Base-by-base conservation (phyloP, 805 yeast genomes). In the Millerago galiae region DNA sequence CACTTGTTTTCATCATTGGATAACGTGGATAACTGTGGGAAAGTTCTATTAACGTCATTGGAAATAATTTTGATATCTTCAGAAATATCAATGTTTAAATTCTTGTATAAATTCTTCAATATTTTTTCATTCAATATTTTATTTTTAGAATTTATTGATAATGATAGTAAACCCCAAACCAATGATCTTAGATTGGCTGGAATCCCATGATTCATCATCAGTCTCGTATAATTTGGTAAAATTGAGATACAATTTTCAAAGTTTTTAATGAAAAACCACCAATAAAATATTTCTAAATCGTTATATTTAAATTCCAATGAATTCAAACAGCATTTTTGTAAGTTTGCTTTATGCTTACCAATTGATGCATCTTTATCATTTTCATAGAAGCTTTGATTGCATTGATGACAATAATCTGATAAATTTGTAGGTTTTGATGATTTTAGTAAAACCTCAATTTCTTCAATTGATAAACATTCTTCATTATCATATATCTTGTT, bases 1-100 rank as follows among this genome's bases (percentile, higher is more conserved):
- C 54, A 47, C 41, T 74, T 55, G 13, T 66, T 70, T 15, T 63
- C 61, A 14, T 57, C 62, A 27, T 65, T 58, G 35, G 65, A 61
- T 59, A 80, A 77, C 55, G 74, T 68, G 1, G 61, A 60, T 16
- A 79, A 62, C 16, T 67, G 62, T 2, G 85, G 84, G 54, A 78
- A 80, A 0, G 85, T 79, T 40, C 86, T 60, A 43, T 67, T 67
- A 48, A 79, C 70, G 54, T 79, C 86, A 46, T 81, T 75, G 32
- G 69, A 61, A 42, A 79, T 79, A 32, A 67, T 65, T 42, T 63
- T 60, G 34, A 66, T 62, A 50, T 61, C 72, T 17, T 71, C 71
- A 4, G 72, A 65, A 43, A 63, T 58, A 45, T 70, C 75, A 9
- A 54, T 58, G 35, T 65, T 65, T 38, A 71, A 56, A 6, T 69